Evolutionary conservation across 2,329 filamentous ascomycete genomes (phyloP), one percentile per base, ranked within the genome.

Genomic region (Neoscytalidium dimidiatum): DNA sequence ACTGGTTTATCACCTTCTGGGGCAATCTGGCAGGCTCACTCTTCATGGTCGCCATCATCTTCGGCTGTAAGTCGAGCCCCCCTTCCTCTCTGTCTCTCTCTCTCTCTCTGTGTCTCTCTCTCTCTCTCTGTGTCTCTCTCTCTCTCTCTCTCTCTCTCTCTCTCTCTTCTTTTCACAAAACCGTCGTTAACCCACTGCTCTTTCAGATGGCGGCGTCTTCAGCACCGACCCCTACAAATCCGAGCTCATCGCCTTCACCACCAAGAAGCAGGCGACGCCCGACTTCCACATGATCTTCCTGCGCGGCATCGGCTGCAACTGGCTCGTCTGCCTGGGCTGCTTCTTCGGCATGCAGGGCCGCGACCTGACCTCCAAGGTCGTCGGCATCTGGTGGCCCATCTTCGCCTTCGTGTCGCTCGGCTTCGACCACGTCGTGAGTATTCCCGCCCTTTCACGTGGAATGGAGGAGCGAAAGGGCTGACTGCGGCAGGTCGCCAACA

Each of bases 11-110:
- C 3, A 82, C 80, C 17, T 85, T 83, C 66, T 77, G 80, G 51
- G 82, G 80, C 0, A 85, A 85, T 67, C 71, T 85, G 3, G 79
- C 80, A 3, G 83, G 83, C 0, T 78, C 77, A 1, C 69, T 85
- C 4, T 84, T 84, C 66, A 74, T 84, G 11, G 79, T 82, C 65
- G 72, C 78, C 3, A 75, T 85, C 5, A 79, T 85, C 48, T 80
- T 80, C 52, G 83, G 83, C 38, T 84, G 56, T 58, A 33, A 31
- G 38, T 13, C 14, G n/a, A 41, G 38, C 38, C 17, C 80, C 82
- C 71, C 57, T 77, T 74, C 28, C 31, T 19, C 26, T 33, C 53
- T 53, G 41, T 61, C 44, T 62, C 17, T 17, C 33, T 38, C 33
- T 17, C 33, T 17, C 33, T 11, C n/a, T n/a, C n/a, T n/a, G n/a